Conservation (phyloP, 106 monocot genomes). For the Dioscorea zingiberensis region DNA sequence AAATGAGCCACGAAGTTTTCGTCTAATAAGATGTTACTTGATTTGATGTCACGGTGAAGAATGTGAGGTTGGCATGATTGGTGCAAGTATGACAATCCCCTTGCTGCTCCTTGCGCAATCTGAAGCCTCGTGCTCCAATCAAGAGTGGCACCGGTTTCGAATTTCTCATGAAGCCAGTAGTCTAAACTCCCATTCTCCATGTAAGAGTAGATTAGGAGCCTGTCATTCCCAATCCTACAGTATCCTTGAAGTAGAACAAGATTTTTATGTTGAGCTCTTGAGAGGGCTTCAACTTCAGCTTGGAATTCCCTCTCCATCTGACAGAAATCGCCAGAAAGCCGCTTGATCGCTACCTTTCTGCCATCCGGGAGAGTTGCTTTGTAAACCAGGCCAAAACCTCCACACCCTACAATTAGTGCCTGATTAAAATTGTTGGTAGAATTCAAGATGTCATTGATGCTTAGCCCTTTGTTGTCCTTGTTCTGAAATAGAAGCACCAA, state of each 20-base stretch:
- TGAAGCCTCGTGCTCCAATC: constrained; percentile 2
- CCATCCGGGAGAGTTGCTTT: constrained; percentile 12
- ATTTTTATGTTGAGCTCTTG: constrained; percentile 11
- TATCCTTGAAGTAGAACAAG: constrained; percentile 11
- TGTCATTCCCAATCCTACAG: constrained; percentile 11
- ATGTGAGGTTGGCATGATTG: constrained; percentile 7
- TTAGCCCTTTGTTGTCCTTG: constrained; percentile 5
- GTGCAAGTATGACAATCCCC: constrained; percentile 7
- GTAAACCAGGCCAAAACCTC: constrained; percentile 10
- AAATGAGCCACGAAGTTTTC: constrained; percentile 7
- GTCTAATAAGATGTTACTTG: constrained; percentile 7
- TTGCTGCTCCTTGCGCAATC: constrained; percentile 10
- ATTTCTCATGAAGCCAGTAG: constrained; percentile 11
- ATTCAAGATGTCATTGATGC: constrained; percentile 9
- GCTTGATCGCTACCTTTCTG: constrained; percentile 4
- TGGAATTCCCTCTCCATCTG: constrained; percentile 15
- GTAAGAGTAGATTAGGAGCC: constrained; percentile 11
- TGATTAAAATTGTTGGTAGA: constrained; percentile 10
- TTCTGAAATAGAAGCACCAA: constrained; percentile 10
- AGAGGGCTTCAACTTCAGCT: constrained; percentile 10
- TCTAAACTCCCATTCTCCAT: constrained; percentile 13
- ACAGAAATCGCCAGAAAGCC: constrained; percentile 9
- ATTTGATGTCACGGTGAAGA: constrained; percentile 12
- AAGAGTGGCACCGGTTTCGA: neutral
- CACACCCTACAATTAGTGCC: constrained; percentile 4